Evolutionary conservation across 1,284 basidiomycete species (phyloP).

Genomic region (Microbotryum silenes-acaulis): DNA sequence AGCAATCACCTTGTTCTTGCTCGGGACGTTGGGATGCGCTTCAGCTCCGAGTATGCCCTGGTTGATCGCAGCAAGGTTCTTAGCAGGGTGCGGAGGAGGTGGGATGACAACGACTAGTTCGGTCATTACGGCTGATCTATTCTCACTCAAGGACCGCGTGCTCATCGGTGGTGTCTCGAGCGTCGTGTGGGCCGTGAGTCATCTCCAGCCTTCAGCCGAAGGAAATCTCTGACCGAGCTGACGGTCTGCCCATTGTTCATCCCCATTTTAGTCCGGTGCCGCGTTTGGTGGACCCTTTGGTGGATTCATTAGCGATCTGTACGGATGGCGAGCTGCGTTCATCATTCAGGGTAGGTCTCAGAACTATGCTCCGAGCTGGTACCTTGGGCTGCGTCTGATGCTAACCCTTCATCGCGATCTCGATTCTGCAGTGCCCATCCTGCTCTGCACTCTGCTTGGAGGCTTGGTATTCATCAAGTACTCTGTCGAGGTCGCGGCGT

Average conservation of each 20-base stretch:
- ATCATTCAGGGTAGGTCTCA: conserved; percentile 42
- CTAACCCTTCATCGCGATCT: conserved; percentile 62
- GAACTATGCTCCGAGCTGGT: too few relatives aligned
- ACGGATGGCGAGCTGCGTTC: conserved; percentile 61
- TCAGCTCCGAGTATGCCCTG: conserved; percentile 71
- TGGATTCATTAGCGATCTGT: conserved; percentile 71
- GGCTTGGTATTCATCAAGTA: neutral
- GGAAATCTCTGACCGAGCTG: too few relatives aligned
- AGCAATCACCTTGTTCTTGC: conserved; percentile 71
- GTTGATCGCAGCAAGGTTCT: conserved; percentile 63
- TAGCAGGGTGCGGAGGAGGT: conserved; percentile 68
- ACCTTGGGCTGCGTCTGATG: conserved; percentile 41
- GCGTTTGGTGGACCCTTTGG: conserved; percentile 68
- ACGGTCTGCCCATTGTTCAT: too few relatives aligned
- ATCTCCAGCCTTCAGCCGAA: conserved; percentile 32
- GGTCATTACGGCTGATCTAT: conserved; percentile 69
- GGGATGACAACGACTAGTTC: conserved; percentile 64
- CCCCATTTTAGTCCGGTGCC: too few relatives aligned
- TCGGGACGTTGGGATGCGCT: conserved; percentile 73
- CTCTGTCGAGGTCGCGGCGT: conserved; percentile 52
- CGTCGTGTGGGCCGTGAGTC: conserved; percentile 49
- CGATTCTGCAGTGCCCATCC: conserved; percentile 55
- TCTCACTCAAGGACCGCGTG: conserved; percentile 68
- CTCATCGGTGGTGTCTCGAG: conserved; percentile 83
- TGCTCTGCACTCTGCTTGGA: neutral